Percentiles rank a stretch among this genome's conserved stretches.
phyloP scores from a whole-genome alignment of 2,329 filamentous ascomycete species.

The Anisogramma anomala region DNA sequence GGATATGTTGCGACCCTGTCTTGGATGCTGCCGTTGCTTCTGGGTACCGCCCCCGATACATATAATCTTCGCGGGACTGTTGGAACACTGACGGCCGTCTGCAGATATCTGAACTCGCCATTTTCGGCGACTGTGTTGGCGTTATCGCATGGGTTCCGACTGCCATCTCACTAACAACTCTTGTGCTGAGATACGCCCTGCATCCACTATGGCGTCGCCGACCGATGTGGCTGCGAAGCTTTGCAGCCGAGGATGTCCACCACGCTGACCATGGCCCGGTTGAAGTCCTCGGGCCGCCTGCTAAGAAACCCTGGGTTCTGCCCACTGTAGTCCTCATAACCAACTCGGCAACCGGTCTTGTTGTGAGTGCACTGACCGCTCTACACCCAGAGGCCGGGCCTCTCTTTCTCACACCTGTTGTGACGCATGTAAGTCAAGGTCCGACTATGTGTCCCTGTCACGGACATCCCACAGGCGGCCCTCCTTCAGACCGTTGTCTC shows the following conservation, averaged over 20 bases:
- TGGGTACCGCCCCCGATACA: constrained; percentile 7
- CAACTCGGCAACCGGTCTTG: constrained; percentile 4
- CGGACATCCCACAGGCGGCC: too few relatives aligned
- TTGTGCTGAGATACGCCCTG: constrained; percentile 23
- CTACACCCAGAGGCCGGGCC: constrained; percentile 5
- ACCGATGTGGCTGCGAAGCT: constrained; percentile 24
- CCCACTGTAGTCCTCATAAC: constrained; percentile 3
- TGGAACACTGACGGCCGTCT: constrained; percentile 7
- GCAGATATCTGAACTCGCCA: constrained; percentile 12
- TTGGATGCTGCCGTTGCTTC: constrained; percentile 11
- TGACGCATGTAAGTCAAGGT: constrained; percentile 11
- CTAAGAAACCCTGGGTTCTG: constrained; percentile 1
- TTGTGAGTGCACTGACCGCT: constrained; percentile 6
- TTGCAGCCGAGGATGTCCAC: constrained; percentile 20
- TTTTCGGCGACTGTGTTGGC: constrained; percentile 23
- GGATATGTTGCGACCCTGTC: constrained; percentile 12
- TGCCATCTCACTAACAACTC: constrained; percentile 20
- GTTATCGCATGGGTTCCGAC: constrained; percentile 23
- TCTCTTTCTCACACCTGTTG: constrained; percentile 11
- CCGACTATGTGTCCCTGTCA: too few relatives aligned
- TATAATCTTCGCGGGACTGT: not conserved
- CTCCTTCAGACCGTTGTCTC: too few relatives aligned
- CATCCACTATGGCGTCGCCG: constrained; percentile 23
- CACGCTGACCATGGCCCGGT: constrained; percentile 4
- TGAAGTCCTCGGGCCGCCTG: not conserved